These are phyloP conservation scores for Penicillium olsonii DNA, from an alignment of 2,329 filamentous ascomycete genomes.

Conservation along the genomic window DNA sequence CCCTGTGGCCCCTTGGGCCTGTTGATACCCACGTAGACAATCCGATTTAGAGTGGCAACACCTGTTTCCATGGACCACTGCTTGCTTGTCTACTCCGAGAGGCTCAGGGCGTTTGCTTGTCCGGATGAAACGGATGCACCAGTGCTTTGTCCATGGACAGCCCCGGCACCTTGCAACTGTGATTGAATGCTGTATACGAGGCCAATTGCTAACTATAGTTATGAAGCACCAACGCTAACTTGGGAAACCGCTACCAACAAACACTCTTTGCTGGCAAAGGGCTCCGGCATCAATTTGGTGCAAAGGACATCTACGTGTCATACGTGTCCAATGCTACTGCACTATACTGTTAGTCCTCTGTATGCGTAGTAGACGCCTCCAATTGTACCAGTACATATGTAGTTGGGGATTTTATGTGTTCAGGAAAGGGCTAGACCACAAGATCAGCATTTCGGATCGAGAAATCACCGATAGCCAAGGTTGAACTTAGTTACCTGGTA, in stretches of 20 bases:
- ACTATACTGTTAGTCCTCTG: too few species aligned
- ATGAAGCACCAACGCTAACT: too few species aligned
- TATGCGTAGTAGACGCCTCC: too few species aligned
- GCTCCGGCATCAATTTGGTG: too few species aligned
- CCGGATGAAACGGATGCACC: not conserved
- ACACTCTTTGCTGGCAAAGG: too few species aligned
- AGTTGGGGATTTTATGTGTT: too few species aligned
- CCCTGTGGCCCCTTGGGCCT: not conserved
- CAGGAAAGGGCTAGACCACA: not conserved
- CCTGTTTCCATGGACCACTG: not conserved
- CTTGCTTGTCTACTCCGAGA: not conserved
- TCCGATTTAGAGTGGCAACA: conserved; percentile 2
- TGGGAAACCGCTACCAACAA: too few species aligned
- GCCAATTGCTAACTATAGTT: too few species aligned
- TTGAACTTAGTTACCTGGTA: not conserved
- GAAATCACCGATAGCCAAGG: not conserved
- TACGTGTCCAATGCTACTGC: too few species aligned
- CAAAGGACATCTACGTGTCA: too few species aligned
- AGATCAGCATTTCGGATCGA: not conserved
- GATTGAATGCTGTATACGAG: not conserved
- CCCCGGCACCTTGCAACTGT: not conserved
- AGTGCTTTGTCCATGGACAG: not conserved
- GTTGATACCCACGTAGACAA: not conserved
- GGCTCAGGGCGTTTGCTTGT: not conserved
- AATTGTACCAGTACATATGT: too few species aligned